phyloP scores from a whole-genome alignment of 768 basidiomycete species.

The Leccinum ochraceum region DNA sequence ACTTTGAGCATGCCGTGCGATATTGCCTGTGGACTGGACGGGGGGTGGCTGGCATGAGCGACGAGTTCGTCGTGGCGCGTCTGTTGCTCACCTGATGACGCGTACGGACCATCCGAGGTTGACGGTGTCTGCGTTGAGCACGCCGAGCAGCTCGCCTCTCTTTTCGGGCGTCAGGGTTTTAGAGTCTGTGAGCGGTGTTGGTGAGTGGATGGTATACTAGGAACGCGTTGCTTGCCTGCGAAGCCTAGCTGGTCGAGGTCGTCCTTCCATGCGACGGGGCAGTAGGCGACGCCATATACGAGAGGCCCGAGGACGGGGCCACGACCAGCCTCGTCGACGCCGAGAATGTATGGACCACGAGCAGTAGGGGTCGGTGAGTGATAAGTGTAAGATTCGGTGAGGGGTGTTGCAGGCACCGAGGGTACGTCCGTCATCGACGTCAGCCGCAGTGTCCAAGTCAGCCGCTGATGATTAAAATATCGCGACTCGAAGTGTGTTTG shows the following conservation, averaged over 20 bases:
- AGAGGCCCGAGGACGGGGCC: slow-evolving; percentile 95
- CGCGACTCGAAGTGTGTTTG: not conserved
- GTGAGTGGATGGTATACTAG: not conserved
- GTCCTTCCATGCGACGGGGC: slow-evolving; percentile 75
- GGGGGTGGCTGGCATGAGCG: not conserved
- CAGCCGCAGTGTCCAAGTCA: not conserved
- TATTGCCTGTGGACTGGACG: slow-evolving; percentile 81
- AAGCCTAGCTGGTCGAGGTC: slow-evolving; percentile 82
- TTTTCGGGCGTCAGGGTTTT: slow-evolving; percentile 81
- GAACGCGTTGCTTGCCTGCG: slow-evolving; percentile 58
- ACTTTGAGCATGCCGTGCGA: slow-evolving; percentile 87
- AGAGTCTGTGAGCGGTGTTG: slow-evolving; percentile 72
- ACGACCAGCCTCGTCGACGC: slow-evolving; percentile 98
- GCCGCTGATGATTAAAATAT: slow-evolving; percentile 9
- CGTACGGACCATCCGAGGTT: slow-evolving; percentile 84
- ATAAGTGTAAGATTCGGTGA: slow-evolving; percentile 73
- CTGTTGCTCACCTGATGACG: slow-evolving; percentile 56
- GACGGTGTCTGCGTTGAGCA: slow-evolving; percentile 65
- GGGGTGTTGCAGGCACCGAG: slow-evolving; percentile 59
- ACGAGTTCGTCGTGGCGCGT: not conserved
- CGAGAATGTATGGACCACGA: slow-evolving; percentile 84
- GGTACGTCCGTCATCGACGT: slow-evolving; percentile 37
- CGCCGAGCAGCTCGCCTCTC: slow-evolving; percentile 62
- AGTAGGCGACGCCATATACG: slow-evolving; percentile 95
- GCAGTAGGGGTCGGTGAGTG: slow-evolving; percentile 73